A percentile compares a stretch with the other conserved stretches of the same genome.
Conservation (phyloP, 352 stramenopile genomes). For the Phytophthora tentaculata region DNA sequence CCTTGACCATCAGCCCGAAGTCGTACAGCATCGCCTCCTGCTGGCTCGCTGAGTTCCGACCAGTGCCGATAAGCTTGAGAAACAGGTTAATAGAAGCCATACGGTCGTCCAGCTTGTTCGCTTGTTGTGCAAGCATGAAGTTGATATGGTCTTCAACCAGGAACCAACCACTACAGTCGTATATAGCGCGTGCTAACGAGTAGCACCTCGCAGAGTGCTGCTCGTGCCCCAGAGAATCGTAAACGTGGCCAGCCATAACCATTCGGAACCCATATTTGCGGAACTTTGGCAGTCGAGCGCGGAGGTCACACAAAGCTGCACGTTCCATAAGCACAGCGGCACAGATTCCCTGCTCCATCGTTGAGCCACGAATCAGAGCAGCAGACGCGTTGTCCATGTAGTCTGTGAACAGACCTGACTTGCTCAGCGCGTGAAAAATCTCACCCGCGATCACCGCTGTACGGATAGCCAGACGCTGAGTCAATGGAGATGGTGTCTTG, state of each 20-base stretch:
- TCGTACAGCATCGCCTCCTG: conserved; percentile 86
- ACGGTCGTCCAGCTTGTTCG: conserved; percentile 74
- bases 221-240: conserved; percentile 73
- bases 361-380: conserved; percentile 82
- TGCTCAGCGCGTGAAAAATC: conserved; percentile 78
- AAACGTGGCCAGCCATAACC: conserved; percentile 90
- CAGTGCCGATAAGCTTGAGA: conserved; percentile 85
- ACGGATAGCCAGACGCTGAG: conserved; percentile 66
- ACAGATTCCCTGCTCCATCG: conserved; percentile 86
- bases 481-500: conserved; percentile 53
- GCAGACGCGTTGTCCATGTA: conserved; percentile 89
- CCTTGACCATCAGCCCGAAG: conserved; percentile 86
- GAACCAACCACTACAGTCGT: conserved; percentile 83
- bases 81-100: conserved; percentile 88
- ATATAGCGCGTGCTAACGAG: conserved; percentile 75
- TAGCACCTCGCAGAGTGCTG: conserved; percentile 87
- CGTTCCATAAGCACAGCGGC: conserved; percentile 84
- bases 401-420: conserved; percentile 81
- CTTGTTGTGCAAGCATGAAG: conserved; percentile 84
- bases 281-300: conserved; percentile 73
- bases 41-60: conserved; percentile 81
- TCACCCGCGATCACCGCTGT: conserved; percentile 79
- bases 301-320: conserved; percentile 80
- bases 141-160: conserved; percentile 91
- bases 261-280: conserved; percentile 91